Conservation (phyloP, 768 basidiomycete genomes). For the Lactarius akahatsu region DNA sequence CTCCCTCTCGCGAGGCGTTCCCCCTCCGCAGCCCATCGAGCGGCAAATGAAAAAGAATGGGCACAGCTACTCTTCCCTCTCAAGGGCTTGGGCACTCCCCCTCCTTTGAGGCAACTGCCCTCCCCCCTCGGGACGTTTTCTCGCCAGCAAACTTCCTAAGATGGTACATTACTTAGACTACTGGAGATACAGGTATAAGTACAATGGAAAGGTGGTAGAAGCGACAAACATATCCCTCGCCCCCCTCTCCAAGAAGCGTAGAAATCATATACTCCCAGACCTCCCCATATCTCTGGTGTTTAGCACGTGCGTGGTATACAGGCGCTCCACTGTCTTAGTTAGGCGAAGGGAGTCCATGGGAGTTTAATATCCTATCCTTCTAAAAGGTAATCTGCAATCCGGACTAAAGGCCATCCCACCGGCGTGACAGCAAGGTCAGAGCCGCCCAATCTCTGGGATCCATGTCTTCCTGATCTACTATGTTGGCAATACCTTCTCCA, state of each 20-base stretch:
- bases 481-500: background rate
- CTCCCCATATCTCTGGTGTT: background rate
- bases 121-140: too few species aligned
- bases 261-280: background rate
- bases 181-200: background rate
- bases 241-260: background rate
- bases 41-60: too few species aligned
- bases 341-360: background rate
- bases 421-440: background rate
- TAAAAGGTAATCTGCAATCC: background rate
- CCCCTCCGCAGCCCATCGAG: too few species aligned
- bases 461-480: background rate
- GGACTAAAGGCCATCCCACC: background rate
- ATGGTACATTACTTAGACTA: too few species aligned
- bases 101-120: too few species aligned
- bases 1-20: too few species aligned
- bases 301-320: background rate
- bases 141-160: too few species aligned
- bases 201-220: background rate
- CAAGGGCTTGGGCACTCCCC: too few species aligned
- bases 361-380: too few species aligned
- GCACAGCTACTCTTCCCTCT: too few species aligned
- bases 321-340: background rate
- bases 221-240: background rate
- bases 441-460: background rate